Percentiles rank a stretch among this genome's conserved stretches.
These are phyloP conservation scores for Daldinia childiae DNA, from an alignment of 495 filamentous ascomycete genomes.

Conservation along the genomic window DNA sequence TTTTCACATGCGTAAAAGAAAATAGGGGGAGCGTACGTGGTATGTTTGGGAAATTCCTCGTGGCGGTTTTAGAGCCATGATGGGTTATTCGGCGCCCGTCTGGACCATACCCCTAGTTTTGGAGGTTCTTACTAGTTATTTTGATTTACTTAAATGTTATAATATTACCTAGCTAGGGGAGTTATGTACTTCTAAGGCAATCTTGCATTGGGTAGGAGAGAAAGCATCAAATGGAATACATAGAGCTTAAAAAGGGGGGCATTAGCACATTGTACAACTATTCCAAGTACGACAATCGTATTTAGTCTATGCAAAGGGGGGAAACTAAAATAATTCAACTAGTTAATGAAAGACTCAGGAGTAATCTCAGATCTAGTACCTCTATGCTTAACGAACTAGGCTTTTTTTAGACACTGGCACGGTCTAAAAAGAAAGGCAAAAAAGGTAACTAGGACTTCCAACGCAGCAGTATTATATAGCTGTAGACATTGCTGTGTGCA, in stretches of 20 bases:
- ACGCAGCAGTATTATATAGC: background rate
- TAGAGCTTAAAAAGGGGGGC: constrained; percentile 4
- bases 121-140: background rate
- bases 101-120: background rate
- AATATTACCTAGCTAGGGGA: background rate
- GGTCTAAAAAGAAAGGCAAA: no score
- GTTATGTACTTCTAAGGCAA: background rate
- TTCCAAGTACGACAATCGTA: background rate
- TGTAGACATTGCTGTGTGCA: background rate
- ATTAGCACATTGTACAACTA: background rate
- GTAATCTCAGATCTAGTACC: no score
- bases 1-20: constrained; percentile 77
- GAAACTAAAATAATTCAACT: background rate
- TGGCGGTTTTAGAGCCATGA: constrained; percentile 59
- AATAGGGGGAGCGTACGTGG: constrained; percentile 74
- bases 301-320: background rate
- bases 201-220: constrained; percentile 12
- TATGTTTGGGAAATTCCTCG: constrained; percentile 73
- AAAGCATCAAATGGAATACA: constrained; percentile 17
- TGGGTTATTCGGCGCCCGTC: background rate
- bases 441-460: no score
- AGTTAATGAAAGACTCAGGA: no score
- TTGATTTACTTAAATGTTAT: background rate
- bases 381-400: no score
- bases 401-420: no score